Conservation (phyloP, 225 moss, liverwort and hornwort species). For the Sphagnum tenellum region DNA sequence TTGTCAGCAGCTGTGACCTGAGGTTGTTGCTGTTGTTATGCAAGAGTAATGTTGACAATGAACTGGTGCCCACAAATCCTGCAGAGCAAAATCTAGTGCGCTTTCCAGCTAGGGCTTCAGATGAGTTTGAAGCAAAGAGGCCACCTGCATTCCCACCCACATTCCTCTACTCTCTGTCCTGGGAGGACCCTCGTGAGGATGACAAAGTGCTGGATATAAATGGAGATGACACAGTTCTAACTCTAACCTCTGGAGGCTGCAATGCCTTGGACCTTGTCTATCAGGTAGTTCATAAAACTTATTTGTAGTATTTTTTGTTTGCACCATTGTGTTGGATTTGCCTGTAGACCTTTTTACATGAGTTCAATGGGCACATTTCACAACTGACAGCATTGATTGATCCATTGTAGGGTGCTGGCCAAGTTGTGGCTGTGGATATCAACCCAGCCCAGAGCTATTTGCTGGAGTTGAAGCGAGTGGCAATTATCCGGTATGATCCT, state of each 20-base stretch:
- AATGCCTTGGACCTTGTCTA: conserved; percentile 88
- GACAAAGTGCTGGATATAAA: conserved; percentile 77
- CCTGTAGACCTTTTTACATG: no score
- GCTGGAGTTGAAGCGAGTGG: conserved; percentile 78
- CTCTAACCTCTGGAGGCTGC: conserved; percentile 94
- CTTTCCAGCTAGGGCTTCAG: conserved; percentile 87
- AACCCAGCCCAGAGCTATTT: conserved; percentile 98
- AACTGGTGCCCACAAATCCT: no score
- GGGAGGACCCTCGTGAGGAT: conserved; percentile 98
- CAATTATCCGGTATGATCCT: conserved; percentile 48
- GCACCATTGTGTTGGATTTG: no score
- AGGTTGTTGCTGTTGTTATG: no score
- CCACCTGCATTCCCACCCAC: conserved; percentile 91
- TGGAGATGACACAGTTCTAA: conserved; percentile 72
- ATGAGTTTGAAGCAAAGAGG: conserved; percentile 83
- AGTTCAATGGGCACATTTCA: no score
- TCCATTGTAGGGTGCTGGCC: conserved; percentile 69
- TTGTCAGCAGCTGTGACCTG: no score
- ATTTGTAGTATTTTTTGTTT: not conserved
- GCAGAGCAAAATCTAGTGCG: conserved; percentile 58
- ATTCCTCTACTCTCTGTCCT: conserved; percentile 89
- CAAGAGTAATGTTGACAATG: no score
- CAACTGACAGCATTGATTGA: no score
- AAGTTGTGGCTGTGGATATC: conserved; percentile 94
- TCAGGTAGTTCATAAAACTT: conserved; percentile 36